A percentile compares a stretch with the other conserved stretches of the same genome.
These are phyloP conservation scores for Leccinum obscurum DNA, from an alignment of 768 basidiomycete genomes.

Conservation along the genomic window DNA sequence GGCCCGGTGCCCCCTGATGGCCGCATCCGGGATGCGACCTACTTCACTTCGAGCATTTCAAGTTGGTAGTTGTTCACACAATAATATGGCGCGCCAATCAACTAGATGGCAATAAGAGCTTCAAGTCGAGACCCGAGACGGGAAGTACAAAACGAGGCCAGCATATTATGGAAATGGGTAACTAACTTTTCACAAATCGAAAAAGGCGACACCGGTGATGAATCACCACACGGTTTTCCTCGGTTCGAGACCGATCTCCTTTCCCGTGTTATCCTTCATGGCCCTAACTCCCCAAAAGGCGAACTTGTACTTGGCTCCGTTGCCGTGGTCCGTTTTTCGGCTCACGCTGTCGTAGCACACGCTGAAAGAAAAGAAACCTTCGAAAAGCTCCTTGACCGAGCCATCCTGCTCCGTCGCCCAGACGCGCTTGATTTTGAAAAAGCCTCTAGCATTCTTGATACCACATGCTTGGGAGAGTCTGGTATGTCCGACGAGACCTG, in stretches of 20 bases:
- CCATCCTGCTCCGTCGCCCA: slow-evolving; percentile 31
- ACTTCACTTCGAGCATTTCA: not conserved
- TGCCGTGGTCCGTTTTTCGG: slow-evolving; percentile 37
- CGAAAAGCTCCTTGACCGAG: slow-evolving; percentile 37
- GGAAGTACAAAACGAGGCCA: not conserved
- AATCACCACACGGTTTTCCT: slow-evolving; percentile 19
- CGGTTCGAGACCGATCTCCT: slow-evolving; percentile 35
- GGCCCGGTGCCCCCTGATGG: not conserved
- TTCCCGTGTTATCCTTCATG: slow-evolving; percentile 32
- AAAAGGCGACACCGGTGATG: not conserved
- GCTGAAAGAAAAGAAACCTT: slow-evolving; percentile 39
- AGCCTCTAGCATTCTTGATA: slow-evolving; percentile 34
- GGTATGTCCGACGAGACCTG: slow-evolving; percentile 31
- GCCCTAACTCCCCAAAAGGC: slow-evolving; percentile 42
- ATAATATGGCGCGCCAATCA: not conserved
- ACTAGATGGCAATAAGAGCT: not conserved
- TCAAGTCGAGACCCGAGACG: not conserved
- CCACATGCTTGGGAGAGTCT: slow-evolving; percentile 31
- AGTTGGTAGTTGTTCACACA: not conserved
- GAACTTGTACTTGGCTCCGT: slow-evolving; percentile 29
- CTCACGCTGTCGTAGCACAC: slow-evolving; percentile 37
- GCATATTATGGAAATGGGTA: not conserved
- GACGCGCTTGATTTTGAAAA: slow-evolving; percentile 36
- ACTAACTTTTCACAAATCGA: slow-evolving; percentile 8
- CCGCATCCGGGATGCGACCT: not conserved